phyloP scores from a whole-genome alignment of 805 yeast genomes.

The Ogataea paraovalis region DNA sequence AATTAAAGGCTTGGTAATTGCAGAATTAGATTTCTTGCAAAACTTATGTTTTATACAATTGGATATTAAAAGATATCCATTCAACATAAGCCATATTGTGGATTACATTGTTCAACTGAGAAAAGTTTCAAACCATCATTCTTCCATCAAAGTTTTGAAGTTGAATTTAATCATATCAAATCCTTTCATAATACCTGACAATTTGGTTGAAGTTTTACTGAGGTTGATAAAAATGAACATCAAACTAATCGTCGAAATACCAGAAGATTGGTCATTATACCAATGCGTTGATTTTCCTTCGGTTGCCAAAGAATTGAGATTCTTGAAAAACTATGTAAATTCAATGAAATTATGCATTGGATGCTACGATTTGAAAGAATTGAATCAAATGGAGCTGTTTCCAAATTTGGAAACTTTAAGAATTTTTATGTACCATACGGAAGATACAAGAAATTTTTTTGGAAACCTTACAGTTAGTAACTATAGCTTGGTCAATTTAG shows the following conservation, averaged over 20 bases:
- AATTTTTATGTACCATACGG: conserved; percentile 2
- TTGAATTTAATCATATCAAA: neutral
- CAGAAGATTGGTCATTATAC: conserved; percentile 6
- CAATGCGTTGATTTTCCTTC: neutral
- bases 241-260: neutral
- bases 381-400: neutral
- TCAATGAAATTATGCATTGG: neutral
- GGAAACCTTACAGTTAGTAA: neutral
- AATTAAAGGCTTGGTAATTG: neutral
- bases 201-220: neutral
- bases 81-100: neutral
- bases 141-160: neutral
- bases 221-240: neutral
- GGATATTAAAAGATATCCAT: neutral
- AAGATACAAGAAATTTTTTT: neutral
- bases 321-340: neutral
- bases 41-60: neutral
- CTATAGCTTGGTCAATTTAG: neutral
- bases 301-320: neutral
- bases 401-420: neutral
- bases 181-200: neutral
- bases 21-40: neutral
- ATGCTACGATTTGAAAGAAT: neutral
- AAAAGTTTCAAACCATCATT: neutral
- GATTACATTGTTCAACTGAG: neutral